Base-by-base conservation (phyloP, 2,329 filamentous ascomycete genomes). In the Diaporthe australafricana region DNA sequence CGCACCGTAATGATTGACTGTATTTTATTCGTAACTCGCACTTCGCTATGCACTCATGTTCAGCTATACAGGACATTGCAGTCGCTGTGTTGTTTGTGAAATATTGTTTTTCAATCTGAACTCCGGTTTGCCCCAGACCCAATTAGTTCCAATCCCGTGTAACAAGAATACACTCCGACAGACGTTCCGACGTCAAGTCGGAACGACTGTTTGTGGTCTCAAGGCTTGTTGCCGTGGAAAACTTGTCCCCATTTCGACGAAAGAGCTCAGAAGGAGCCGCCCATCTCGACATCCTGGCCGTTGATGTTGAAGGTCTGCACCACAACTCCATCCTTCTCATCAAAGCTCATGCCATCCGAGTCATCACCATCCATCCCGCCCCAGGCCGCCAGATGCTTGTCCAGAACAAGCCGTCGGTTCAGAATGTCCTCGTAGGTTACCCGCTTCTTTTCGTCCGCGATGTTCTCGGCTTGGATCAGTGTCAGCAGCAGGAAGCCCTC, bases 401-500 rank as follows among this genome's bases (percentile, higher is more conserved):
- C 77, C 42, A 79, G 71, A 60, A 76, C 55, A 42, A 80, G 73
- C 2, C 78, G 75, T 3, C 77, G 74, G 50, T 77, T 76, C 32
- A 79, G 67, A 8, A 80, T 74, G 32, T 76, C 74, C n/a, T 74
- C 75, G 57, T 78, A 78, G 35, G 77, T 76, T 3, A 71, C 35
- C 7, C 75, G 74, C 32, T 77, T 75, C 66, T 75, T 72, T 35
- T 72, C 53, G 30, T 79, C 77, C 5, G 76, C 73, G 32, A 74
- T 73, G 63, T 79, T 78, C 67, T 78, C 77, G 11, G 75, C 77
- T 60, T 77, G 74, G 53, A 78, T 76, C 38, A 78, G 72, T 40
- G 78, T 75, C n/a, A 78, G 57, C 17, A 78, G 60, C 62, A 79
- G 63, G 60, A 78, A 78, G 5, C 75, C 75, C 67, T 79, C 76